Conservation (phyloP, 169 alveolate species). For the Cryptosporidium baileyi region DNA sequence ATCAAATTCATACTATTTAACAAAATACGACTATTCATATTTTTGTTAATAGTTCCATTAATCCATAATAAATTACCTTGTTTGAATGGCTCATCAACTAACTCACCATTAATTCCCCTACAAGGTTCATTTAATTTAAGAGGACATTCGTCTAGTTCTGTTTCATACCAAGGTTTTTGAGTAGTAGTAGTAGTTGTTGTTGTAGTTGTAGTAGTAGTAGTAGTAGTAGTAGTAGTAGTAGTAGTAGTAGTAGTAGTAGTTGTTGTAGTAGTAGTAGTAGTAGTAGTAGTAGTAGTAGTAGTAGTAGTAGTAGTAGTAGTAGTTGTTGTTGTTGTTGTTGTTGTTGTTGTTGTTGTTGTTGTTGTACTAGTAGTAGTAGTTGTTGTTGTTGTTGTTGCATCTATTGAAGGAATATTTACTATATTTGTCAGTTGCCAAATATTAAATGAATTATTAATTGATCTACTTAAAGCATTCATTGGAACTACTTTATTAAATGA, state of each 20-base stretch:
- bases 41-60: background rate
- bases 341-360: background rate
- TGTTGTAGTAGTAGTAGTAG: background rate
- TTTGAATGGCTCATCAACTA: background rate
- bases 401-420: background rate
- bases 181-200: background rate
- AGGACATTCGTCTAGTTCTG: background rate
- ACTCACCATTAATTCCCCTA: background rate
- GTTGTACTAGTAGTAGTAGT: slow-evolving; percentile 37
- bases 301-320: background rate
- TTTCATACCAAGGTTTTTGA: background rate
- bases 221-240: background rate
- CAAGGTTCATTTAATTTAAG: background rate
- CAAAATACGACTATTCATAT: background rate
- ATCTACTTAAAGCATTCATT: background rate
- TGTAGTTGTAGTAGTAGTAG: background rate
- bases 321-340: background rate
- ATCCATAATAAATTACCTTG: slow-evolving; percentile 14
- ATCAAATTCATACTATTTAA: background rate
- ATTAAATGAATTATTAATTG: background rate
- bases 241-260: background rate
- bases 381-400: slow-evolving; percentile 6
- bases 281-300: background rate
- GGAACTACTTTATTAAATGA: slow-evolving; percentile 16
- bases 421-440: slow-evolving; percentile 42